Evolutionary conservation across 768 basidiomycete genomes (phyloP), one percentile per base, ranked within the genome.

Genomic region (Postia placenta): DNA sequence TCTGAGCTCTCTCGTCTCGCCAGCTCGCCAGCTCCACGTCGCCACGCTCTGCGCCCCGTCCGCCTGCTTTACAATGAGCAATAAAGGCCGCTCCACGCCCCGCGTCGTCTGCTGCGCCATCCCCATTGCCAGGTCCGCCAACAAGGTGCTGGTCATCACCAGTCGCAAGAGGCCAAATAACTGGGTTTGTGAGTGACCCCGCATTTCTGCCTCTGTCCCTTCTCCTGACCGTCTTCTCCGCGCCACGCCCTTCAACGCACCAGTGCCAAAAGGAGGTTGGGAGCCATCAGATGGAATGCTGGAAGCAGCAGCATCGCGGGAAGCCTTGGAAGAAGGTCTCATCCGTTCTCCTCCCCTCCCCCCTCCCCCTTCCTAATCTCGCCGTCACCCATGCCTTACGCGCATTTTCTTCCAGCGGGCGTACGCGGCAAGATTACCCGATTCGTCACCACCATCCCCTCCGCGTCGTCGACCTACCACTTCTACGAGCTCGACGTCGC

Each of bases 271-370:
- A 74, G 90, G 90, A 67, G 90, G 90, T 64, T 92, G 84, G 84
- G 90, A 92, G 69, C 72, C 80, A 57, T 75, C 84, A 49, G 90
- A 92, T 77, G 81, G 76, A 60, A 75, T 74, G 67, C 72, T 92
- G 61, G 88, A 91, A 75, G 83, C 81, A 72, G 90, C 90, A 65
- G 90, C 90, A 72, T 85, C 81, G 62, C 80, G 90, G 68, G 90
- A 92, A 81, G 90, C 90, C 71, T 75, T 86, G 68, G 90, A 92
- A 87, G 90, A 92, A 92, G 90, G 90, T 92, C 87, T 81, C 81
- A 82, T 80, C 81, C 73, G 74, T 81, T 82, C 73, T 79, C 83
- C 80, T 74, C 78, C 78, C 81, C 75, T 81, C 73, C 82, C 68
- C 77, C 73, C 76, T 84, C 78, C 61, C 57, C 55, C 56, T 57